phyloP scores from a whole-genome alignment of 108 stramenopile genomes.

The Schizochytrium sp. region DNA sequence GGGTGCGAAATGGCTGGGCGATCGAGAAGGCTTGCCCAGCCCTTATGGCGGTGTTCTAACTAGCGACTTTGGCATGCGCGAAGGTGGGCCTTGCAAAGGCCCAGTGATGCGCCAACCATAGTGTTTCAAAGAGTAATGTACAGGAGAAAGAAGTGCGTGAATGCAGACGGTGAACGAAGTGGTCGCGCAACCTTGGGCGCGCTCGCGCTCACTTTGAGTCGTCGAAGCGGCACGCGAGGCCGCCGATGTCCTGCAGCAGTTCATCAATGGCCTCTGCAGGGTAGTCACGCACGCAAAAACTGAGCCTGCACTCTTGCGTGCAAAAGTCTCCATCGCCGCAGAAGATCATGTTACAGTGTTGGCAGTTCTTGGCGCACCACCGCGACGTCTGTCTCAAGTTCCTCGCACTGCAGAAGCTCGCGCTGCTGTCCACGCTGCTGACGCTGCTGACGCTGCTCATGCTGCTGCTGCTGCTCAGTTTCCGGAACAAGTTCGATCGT shows the following conservation, averaged over 20 bases:
- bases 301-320: neutral
- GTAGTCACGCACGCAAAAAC: neutral
- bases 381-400: neutral
- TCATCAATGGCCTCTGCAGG: neutral
- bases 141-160: too few relatives aligned
- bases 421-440: neutral
- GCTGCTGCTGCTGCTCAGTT: neutral
- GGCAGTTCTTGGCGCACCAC: neutral
- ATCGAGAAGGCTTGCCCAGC: too few relatives aligned
- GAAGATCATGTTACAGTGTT: conserved; percentile 11
- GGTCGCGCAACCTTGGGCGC: too few relatives aligned
- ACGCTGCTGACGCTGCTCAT: neutral
- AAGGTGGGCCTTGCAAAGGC: too few relatives aligned
- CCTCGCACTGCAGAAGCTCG: neutral
- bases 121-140: too few relatives aligned
- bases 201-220: neutral
- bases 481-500: neutral
- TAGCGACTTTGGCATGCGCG: too few relatives aligned
- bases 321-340: neutral
- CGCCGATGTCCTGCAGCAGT: neutral
- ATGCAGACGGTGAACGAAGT: too few relatives aligned
- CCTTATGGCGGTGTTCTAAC: too few relatives aligned
- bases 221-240: neutral
- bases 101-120: too few relatives aligned
- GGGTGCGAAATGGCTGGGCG: too few relatives aligned